Evolutionary conservation across 345 rosid genomes (phyloP).

Genomic region (Populus alba): DNA sequence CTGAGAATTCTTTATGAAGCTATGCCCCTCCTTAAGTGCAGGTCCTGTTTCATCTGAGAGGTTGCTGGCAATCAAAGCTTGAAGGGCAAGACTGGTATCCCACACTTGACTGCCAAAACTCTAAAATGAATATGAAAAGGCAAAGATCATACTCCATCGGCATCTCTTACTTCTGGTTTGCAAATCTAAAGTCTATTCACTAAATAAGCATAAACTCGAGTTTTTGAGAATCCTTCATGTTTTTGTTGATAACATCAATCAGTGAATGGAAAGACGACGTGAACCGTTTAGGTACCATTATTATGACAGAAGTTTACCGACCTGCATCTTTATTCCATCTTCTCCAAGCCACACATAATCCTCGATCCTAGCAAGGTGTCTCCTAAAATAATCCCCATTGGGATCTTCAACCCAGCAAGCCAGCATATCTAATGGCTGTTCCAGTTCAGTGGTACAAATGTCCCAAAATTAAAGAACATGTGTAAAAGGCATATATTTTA

Average conservation of each 20-base stretch:
- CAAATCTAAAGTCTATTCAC: too few species aligned
- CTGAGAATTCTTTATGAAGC: constrained; percentile 21
- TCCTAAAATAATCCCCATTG: constrained; percentile 18
- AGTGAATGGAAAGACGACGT: too few species aligned
- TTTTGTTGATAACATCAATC: too few species aligned
- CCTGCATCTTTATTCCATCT: constrained; percentile 21
- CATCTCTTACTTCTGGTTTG: too few species aligned
- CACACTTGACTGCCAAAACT: constrained; percentile 23
- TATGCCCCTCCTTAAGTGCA: constrained; percentile 14
- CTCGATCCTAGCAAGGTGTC: constrained; percentile 14
- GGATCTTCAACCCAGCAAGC: constrained; percentile 45
- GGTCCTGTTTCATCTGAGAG: constrained; percentile 5
- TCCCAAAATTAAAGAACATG: too few species aligned
- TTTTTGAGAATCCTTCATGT: too few species aligned
- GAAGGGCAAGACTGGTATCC: constrained; percentile 20
- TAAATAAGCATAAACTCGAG: too few species aligned
- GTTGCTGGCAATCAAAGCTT: constrained; percentile 16
- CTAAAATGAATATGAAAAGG: background rate
- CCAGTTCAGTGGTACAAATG: background rate
- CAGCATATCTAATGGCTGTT: constrained; percentile 23
- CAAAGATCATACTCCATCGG: background rate
- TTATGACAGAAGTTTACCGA: background rate
- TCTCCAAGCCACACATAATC: constrained; percentile 17
- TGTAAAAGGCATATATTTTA: too few species aligned
- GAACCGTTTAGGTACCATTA: background rate